These are phyloP conservation scores for Chaetomium olivaceum DNA, from an alignment of 2,329 filamentous ascomycete species.

Conservation along the genomic window DNA sequence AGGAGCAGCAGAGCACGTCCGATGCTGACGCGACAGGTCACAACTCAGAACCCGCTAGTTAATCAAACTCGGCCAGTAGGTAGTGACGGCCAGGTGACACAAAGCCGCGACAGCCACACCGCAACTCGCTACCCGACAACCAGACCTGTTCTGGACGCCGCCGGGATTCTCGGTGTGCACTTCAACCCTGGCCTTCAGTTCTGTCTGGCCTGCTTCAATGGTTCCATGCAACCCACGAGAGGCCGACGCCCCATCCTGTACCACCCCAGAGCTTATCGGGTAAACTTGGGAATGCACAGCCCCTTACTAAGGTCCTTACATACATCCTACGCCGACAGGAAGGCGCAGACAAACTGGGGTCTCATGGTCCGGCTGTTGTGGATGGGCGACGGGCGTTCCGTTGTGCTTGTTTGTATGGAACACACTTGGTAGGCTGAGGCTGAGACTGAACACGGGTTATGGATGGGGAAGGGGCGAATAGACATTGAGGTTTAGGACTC, in stretches of 20 bases:
- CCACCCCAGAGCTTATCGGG: background rate
- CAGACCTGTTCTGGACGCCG: background rate
- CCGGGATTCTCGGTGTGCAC: background rate
- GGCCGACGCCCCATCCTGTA: background rate
- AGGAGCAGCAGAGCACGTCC: background rate
- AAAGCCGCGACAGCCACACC: background rate
- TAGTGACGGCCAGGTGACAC: background rate
- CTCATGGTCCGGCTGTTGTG: background rate
- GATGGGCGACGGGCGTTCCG: background rate
- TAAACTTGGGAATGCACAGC: background rate
- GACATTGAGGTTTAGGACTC: background rate
- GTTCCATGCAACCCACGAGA: conserved; percentile 3
- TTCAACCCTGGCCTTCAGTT: background rate
- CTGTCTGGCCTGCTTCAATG: background rate
- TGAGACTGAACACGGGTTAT: background rate
- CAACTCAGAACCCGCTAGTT: background rate
- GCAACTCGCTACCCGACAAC: background rate
- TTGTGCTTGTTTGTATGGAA: background rate
- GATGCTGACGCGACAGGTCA: conserved; percentile 7
- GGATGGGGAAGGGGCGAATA: background rate
- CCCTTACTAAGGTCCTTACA: background rate
- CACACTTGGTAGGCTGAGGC: background rate
- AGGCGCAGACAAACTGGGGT: background rate
- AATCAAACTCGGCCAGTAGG: background rate
- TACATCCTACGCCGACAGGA: background rate